Evolutionary conservation across 75 land plant species (phyloP).

Genomic region (Selaginella moellendorffii): DNA sequence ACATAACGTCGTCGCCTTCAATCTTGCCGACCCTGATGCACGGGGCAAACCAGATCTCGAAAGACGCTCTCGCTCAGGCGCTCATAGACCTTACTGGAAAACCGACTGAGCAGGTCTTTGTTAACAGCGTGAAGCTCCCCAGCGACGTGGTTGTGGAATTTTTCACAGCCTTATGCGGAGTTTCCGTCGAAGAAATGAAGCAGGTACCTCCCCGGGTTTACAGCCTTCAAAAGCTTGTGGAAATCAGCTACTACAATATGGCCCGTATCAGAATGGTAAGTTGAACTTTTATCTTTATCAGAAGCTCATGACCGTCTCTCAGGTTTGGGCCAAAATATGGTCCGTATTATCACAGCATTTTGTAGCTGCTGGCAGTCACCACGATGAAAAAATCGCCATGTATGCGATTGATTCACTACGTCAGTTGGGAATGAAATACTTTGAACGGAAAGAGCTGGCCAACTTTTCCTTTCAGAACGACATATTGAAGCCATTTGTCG

Average conservation of each 20-base stretch:
- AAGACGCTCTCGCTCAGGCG: conserved; percentile 63
- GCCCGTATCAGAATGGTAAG: conserved; percentile 86
- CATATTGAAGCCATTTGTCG: conserved; percentile 89
- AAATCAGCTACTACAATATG: conserved; percentile 95
- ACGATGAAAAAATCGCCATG: conserved; percentile 90
- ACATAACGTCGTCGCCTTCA: conserved; percentile 61
- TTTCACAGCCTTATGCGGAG: conserved; percentile 81
- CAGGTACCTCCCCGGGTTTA: conserved; percentile 91
- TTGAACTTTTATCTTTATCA: not conserved
- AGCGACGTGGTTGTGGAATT: conserved; percentile 91
- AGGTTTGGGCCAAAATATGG: conserved; percentile 99
- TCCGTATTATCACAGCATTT: conserved; percentile 74
- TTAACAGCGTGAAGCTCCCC: conserved; percentile 73
- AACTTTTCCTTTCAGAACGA: conserved; percentile 96
- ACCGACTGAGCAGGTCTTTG: conserved; percentile 88
- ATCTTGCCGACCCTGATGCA: conserved; percentile 61
- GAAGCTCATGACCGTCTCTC: not conserved
- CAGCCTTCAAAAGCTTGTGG: conserved; percentile 93
- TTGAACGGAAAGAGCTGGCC: conserved; percentile 85
- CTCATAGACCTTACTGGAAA: conserved; percentile 77
- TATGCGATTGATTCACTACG: conserved; percentile 95
- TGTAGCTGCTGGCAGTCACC: conserved; percentile 87
- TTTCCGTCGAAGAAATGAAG: conserved; percentile 85
- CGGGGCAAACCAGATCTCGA: conserved; percentile 82
- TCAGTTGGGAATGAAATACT: conserved; percentile 91